These are phyloP conservation scores for Leishmania braziliensis DNA, from an alignment of 208 protist genomes.

Conservation along the genomic window DNA sequence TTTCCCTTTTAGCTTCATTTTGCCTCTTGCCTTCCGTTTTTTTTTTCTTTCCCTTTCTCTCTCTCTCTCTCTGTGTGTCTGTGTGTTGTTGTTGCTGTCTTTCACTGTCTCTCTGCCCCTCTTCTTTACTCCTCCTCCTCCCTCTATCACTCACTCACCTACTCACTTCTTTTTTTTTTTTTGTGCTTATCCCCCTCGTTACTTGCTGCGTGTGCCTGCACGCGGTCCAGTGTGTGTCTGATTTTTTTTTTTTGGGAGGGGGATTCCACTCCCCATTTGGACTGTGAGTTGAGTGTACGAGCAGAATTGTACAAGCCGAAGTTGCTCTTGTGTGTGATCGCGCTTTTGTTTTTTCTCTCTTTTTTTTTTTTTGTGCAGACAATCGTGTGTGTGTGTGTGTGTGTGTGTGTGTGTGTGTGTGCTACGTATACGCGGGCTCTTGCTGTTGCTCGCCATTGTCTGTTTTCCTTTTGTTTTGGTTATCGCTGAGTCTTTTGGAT, in stretches of 20 bases:
- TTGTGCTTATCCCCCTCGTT: not conserved
- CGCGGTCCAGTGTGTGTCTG: not conserved
- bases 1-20: not conserved
- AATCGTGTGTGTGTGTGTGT: not conserved
- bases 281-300: not conserved
- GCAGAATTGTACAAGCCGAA: not conserved
- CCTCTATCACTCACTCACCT: slow-evolving; percentile 13
- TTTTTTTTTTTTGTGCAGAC: not conserved
- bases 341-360: not conserved
- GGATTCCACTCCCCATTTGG: not conserved
- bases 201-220: not conserved
- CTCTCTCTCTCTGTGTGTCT: not conserved
- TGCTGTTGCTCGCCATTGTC: not conserved
- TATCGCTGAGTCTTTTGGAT: not conserved
- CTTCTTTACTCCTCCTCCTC: not conserved
- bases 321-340: not conserved
- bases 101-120: not conserved
- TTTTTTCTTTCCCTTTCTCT: not conserved
- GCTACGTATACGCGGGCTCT: not conserved
- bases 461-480: not conserved
- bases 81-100: not conserved
- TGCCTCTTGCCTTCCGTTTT: not conserved
- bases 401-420: not conserved
- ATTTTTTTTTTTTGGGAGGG: no score
- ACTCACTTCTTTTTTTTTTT: not conserved